Evolutionary conservation across 2,329 filamentous ascomycete species (phyloP).

Genomic region (Gremmenia infestans): DNA sequence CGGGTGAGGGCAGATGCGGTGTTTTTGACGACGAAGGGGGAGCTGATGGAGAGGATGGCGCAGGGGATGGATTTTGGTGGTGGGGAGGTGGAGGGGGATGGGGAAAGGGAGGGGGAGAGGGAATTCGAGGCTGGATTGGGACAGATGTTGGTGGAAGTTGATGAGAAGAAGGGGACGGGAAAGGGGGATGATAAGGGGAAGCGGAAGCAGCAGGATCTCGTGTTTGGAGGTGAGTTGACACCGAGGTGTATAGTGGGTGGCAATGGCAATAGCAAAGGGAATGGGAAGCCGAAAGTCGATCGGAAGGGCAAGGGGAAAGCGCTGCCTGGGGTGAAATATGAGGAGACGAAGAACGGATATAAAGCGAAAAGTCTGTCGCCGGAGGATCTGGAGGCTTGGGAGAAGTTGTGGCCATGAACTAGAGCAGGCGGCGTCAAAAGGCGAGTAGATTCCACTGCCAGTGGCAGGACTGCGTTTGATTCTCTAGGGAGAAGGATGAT

Average conservation of each 20-base stretch:
- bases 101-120: neutral
- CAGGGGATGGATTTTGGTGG: slow-evolving; percentile 1
- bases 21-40: slow-evolving; percentile 15
- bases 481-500: no score
- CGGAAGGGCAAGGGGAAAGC: neutral
- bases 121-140: neutral
- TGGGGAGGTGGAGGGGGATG: neutral
- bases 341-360: neutral
- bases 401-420: no score
- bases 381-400: no score
- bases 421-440: no score
- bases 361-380: no score
- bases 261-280: neutral
- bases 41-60: slow-evolving; percentile 13
- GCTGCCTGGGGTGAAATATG: neutral
- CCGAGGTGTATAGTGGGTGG: neutral
- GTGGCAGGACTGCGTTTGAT: no score
- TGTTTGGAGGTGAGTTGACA: neutral
- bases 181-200: neutral
- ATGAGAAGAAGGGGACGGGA: neutral
- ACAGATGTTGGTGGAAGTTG: neutral
- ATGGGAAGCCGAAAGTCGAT: neutral
- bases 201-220: neutral
- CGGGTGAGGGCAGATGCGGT: slow-evolving; percentile 20
- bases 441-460: no score